Evolutionary conservation across 257 asterid genomes (phyloP).

Genomic region (Handroanthus guayacan): DNA sequence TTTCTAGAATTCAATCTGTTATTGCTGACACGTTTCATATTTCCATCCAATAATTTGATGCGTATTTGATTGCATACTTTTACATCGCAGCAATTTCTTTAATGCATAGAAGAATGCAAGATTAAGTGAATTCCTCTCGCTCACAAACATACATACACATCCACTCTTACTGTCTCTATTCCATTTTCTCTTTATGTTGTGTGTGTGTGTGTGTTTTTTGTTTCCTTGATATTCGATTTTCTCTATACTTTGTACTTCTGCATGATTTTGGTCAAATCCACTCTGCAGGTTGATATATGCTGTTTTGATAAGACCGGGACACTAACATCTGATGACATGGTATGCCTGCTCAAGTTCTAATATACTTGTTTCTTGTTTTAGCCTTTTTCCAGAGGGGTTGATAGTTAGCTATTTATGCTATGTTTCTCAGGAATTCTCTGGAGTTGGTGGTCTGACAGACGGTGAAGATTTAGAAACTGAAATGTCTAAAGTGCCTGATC

Average conservation of each 20-base stretch:
- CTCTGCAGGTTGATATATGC: slow-evolving; percentile 93
- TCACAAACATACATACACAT: no score
- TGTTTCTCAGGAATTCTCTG: slow-evolving; percentile 85
- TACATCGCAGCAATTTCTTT: neutral
- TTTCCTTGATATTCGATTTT: slow-evolving; percentile 25
- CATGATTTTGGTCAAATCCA: slow-evolving; percentile 35
- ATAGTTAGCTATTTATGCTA: slow-evolving; percentile 28
- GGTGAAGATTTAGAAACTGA: slow-evolving; percentile 73
- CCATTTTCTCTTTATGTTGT: neutral
- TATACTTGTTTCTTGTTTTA: slow-evolving; percentile 34
- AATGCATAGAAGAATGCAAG: slow-evolving; percentile 4
- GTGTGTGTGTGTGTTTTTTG: slow-evolving; percentile 2
- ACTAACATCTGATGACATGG: slow-evolving; percentile 99
- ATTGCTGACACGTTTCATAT: slow-evolving; percentile 12
- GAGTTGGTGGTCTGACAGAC: slow-evolving; percentile 93
- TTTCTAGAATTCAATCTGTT: slow-evolving; percentile 10
- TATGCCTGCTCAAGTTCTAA: slow-evolving; percentile 41
- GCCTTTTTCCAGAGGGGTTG: slow-evolving; percentile 19
- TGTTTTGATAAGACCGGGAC: slow-evolving; percentile 99
- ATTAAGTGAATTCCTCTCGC: neutral
- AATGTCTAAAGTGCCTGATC: slow-evolving; percentile 71
- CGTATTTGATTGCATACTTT: slow-evolving; percentile 21
- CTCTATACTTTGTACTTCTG: neutral
- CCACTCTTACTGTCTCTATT: neutral
- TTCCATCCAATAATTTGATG: neutral